Conservation (phyloP, 345 rosid genomes). For the Salix caprea region DNA sequence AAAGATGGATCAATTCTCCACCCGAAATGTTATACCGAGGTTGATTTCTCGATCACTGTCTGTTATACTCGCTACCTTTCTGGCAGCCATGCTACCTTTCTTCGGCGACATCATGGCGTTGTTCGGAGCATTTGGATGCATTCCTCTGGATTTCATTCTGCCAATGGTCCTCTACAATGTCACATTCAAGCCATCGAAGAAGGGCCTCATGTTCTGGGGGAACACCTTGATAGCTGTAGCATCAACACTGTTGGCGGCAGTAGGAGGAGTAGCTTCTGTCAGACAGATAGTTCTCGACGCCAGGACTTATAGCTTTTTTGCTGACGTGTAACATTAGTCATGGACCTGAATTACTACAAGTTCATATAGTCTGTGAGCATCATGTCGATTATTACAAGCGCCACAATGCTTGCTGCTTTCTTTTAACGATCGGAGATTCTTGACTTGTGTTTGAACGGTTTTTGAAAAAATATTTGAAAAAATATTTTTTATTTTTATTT, state of each 20-base stretch:
- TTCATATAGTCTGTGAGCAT: too few species aligned
- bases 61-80: not conserved
- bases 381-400: too few species aligned
- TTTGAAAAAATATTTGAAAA: too few species aligned
- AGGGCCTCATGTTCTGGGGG: slow-evolving; percentile 32
- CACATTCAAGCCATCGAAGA: slow-evolving; percentile 44
- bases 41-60: slow-evolving; percentile 15
- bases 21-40: slow-evolving; percentile 22
- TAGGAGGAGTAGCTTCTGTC: slow-evolving; percentile 40
- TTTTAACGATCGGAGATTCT: too few species aligned
- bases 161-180: slow-evolving; percentile 44
- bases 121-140: slow-evolving; percentile 31
- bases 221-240: slow-evolving; percentile 32
- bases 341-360: too few species aligned
- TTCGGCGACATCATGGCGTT: slow-evolving; percentile 26
- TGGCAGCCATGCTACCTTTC: slow-evolving; percentile 23
- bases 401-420: too few species aligned
- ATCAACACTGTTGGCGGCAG: slow-evolving; percentile 26
- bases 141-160: slow-evolving; percentile 24
- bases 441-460: too few species aligned
- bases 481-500: too few species aligned
- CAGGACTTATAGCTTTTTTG: slow-evolving; percentile 37
- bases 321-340: slow-evolving; percentile 15
- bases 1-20: slow-evolving; percentile 12
- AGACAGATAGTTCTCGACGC: slow-evolving; percentile 48